A percentile compares a stretch with the other conserved stretches of the same genome.
These are phyloP conservation scores for Pachysandra terminalis DNA, from an alignment of 164 flowering plant genomes.

Conservation along the genomic window DNA sequence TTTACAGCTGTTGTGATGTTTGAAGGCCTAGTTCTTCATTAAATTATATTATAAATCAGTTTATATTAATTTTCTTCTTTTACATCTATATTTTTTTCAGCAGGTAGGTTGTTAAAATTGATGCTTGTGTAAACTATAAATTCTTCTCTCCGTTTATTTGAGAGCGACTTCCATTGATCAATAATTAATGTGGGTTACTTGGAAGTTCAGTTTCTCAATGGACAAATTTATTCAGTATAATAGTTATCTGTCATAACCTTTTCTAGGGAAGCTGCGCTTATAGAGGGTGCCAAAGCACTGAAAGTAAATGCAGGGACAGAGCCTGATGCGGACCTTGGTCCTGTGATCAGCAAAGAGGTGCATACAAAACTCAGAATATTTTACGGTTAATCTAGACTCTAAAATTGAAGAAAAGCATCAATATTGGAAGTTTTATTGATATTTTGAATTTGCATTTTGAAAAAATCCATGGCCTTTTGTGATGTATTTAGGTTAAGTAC, in stretches of 20 bases:
- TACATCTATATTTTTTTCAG: neutral
- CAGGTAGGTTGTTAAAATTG: neutral
- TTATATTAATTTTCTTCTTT: neutral
- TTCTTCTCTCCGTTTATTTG: neutral
- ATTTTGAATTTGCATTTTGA: no score
- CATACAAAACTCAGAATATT: neutral
- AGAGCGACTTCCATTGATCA: neutral
- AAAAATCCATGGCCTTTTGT: no score
- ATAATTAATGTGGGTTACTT: neutral
- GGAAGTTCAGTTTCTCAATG: neutral
- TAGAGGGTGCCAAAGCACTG: constrained; percentile 69
- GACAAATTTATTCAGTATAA: neutral
- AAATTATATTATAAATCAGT: neutral
- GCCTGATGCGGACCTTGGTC: constrained; percentile 92
- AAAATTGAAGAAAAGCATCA: no score
- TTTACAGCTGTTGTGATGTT: neutral
- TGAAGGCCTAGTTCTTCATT: neutral
- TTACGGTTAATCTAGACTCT: neutral
- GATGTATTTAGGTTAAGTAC: no score
- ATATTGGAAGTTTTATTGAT: no score
- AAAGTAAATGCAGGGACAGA: constrained; percentile 82
- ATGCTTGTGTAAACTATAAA: neutral
- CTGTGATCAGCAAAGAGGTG: constrained; percentile 94
- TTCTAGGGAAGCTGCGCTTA: constrained; percentile 76
- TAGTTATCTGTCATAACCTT: neutral